Percentiles rank a stretch among this genome's conserved stretches.
phyloP scores from a whole-genome alignment of 2,329 filamentous ascomycete species.

The Fusarium sambucinum region DNA sequence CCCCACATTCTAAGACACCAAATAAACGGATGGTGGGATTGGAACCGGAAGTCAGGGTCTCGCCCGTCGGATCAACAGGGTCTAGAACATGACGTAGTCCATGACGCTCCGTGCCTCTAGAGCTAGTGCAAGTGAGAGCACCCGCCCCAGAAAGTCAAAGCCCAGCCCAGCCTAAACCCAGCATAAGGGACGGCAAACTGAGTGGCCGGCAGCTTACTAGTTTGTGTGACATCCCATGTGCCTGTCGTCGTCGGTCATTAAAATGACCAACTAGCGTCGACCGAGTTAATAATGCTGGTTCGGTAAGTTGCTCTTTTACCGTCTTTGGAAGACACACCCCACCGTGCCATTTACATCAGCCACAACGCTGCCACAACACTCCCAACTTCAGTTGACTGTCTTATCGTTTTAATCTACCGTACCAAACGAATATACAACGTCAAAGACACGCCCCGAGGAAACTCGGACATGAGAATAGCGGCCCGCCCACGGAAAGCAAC shows the following conservation, averaged over 20 bases:
- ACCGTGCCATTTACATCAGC: slow-evolving; percentile 5
- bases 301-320: not conserved
- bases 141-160: slow-evolving; percentile 3
- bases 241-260: slow-evolving; percentile 4
- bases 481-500: slow-evolving; percentile 18
- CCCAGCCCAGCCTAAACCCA: slow-evolving; percentile 1
- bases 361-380: slow-evolving; percentile 23
- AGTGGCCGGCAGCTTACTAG: slow-evolving; percentile 2
- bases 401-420: slow-evolving; percentile 1
- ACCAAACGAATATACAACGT: not conserved
- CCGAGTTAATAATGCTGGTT: not conserved
- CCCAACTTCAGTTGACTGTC: slow-evolving; percentile 21
- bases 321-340: not conserved
- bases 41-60: slow-evolving; percentile 11
- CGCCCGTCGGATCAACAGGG: slow-evolving; percentile 13
- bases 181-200: not conserved
- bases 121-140: slow-evolving; percentile 11
- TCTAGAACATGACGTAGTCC: slow-evolving; percentile 30
- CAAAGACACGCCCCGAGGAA: slow-evolving; percentile 21
- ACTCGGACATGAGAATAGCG: slow-evolving; percentile 21
- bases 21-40: not conserved
- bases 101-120: slow-evolving; percentile 17
- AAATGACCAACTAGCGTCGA: not conserved
- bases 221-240: not conserved
- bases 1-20: slow-evolving; percentile 1